Conservation (phyloP, 805 yeast genomes). For the Vanderwaltozyma verrucispora region DNA sequence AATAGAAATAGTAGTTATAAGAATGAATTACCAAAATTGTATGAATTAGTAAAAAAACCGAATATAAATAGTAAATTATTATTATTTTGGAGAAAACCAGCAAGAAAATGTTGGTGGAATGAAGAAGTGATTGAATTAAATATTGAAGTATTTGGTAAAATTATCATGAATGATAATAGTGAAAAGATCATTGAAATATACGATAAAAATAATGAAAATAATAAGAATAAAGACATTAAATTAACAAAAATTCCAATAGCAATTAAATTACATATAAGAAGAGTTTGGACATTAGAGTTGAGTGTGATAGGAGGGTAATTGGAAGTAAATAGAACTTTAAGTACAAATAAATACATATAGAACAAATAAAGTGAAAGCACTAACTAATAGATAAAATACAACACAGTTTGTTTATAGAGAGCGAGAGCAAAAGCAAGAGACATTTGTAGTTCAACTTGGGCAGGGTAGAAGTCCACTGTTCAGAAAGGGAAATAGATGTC, state of each 20-base stretch:
- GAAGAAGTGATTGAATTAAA: conserved; percentile 39
- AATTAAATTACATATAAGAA: conserved; percentile 68
- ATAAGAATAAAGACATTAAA: neutral
- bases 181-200: no score
- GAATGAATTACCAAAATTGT: conserved; percentile 12
- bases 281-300: conserved; percentile 95
- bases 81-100: conserved; percentile 92
- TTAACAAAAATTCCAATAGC: conserved; percentile 19
- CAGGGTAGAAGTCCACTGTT: no score
- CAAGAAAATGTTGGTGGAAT: conserved; percentile 97
- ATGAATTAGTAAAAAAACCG: conserved; percentile 23
- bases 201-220: neutral
- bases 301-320: conserved; percentile 65
- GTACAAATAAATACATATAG: no score
- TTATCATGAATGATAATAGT: neutral
- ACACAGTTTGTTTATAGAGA: no score
- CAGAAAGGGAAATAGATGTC: no score
- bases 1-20: conserved; percentile 23
- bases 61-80: conserved; percentile 48
- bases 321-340: no score
- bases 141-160: conserved; percentile 17
- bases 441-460: no score
- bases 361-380: no score
- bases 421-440: no score
- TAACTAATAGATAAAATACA: no score